Percentiles rank a stretch among this genome's conserved stretches.
These are phyloP conservation scores for Plasmodium knowlesi DNA, from an alignment of 169 alveolate genomes.

Conservation along the genomic window DNA sequence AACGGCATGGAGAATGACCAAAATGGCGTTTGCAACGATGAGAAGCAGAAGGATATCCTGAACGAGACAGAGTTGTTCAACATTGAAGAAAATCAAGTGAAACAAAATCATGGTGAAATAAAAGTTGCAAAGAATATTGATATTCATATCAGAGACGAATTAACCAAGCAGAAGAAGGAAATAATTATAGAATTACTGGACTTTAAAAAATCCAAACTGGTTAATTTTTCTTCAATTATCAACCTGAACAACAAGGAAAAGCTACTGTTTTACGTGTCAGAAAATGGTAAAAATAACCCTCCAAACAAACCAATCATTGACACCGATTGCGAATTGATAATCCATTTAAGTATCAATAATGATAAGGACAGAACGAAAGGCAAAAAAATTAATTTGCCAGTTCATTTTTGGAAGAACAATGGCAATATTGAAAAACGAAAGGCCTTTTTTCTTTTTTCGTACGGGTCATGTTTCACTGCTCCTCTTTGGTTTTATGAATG, in stretches of 20 bases:
- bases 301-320: slow-evolving; percentile 56
- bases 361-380: slow-evolving; percentile 15
- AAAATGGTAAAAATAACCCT: neutral
- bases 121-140: neutral
- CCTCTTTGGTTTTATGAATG: slow-evolving; percentile 72
- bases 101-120: neutral
- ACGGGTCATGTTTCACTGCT: slow-evolving; percentile 59
- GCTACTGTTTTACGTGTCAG: slow-evolving; percentile 42
- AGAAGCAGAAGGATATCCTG: neutral
- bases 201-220: slow-evolving; percentile 45
- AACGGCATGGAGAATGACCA: neutral
- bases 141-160: neutral
- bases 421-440: slow-evolving; percentile 10
- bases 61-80: neutral
- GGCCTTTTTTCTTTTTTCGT: slow-evolving; percentile 68
- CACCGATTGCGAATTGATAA: slow-evolving; percentile 60
- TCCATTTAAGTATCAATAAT: neutral
- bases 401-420: slow-evolving; percentile 21
- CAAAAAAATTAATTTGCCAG: slow-evolving; percentile 27
- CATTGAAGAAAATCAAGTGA: neutral
- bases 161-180: slow-evolving; percentile 3
- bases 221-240: slow-evolving; percentile 26
- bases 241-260: slow-evolving; percentile 17
- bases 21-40: neutral
- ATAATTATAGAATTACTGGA: slow-evolving; percentile 34